Evolutionary conservation across 495 filamentous ascomycete genomes (phyloP), one percentile per base, ranked within the genome.

Genomic region (Hyaloscypha hepaticicola): DNA sequence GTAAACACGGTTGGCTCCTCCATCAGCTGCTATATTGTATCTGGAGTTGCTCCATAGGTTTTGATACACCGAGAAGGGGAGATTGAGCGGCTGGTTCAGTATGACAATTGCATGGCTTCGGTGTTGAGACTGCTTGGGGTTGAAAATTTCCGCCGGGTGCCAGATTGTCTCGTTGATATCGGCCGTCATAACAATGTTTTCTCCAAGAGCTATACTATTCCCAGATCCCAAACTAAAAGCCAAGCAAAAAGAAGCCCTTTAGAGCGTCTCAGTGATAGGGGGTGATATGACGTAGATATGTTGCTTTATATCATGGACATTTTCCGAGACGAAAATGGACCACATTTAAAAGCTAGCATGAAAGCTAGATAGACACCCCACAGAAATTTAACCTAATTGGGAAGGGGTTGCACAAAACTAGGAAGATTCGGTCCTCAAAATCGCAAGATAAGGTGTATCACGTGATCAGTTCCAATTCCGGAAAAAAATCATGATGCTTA

Each of bases 1-100:
- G 52, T 55, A 58, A 59, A 58, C 61, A 52, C 82, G 80, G 75
- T 99, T 97, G 51, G 93, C 92, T 26, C 91, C 95, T 38, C 95
- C 95, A 79, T 99, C 95, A 27, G 92, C 95, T 67, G 90, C 95
- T 56, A 97, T 76, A 7, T 79, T 83, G 41, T 81, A 78, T 22
- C 73, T 74, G 55, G 88, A 87, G 53, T 69, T 69, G 6, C 16
- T 25, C 57, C 60, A 72, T 11, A 72, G 25, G 19, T 49, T 45
- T 19, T 26, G 27, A 29, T 72, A 72, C n/a, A 72, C n/a, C 2
- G 60, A 53, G 21, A 49, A 14, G 22, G 26, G 64, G 4, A 69
- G 55, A 12, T 65, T 45, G 58, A 93, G 84, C 45, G 88, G 88
- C 66, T 91, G 87, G 71, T 95, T 91, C 41, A 93, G 79, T 14